phyloP scores from a whole-genome alignment of 2,329 filamentous ascomycete genomes.

The Diplodia seriata region DNA sequence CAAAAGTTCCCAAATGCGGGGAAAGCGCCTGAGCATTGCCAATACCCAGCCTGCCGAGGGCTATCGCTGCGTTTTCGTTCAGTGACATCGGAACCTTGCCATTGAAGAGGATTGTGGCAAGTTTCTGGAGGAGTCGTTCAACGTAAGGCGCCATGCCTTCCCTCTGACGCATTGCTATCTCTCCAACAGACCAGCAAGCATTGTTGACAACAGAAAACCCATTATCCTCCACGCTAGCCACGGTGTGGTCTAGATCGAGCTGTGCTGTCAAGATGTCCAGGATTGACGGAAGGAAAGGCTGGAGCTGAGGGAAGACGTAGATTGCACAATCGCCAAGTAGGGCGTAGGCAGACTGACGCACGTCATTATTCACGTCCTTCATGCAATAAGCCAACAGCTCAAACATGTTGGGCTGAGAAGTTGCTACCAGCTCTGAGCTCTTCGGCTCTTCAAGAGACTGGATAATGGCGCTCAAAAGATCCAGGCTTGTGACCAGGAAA shows the following conservation, averaged over 20 bases:
- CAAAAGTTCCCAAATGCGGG: constrained; percentile 79
- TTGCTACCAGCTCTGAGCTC: constrained; percentile 76
- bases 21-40: constrained; percentile 78
- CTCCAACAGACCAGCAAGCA: constrained; percentile 94
- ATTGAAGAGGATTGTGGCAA: constrained; percentile 84
- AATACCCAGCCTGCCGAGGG: constrained; percentile 84
- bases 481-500: constrained; percentile 92
- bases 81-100: constrained; percentile 85
- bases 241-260: constrained; percentile 74
- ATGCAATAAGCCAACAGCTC: constrained; percentile 90
- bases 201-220: constrained; percentile 96
- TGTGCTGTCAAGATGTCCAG: constrained; percentile 85
- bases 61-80: constrained; percentile 92
- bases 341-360: constrained; percentile 94
- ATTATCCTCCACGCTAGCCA: constrained; percentile 79
- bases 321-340: constrained; percentile 93
- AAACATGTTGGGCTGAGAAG: constrained; percentile 83
- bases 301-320: constrained; percentile 84
- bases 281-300: constrained; percentile 73
- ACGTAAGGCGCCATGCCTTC: constrained; percentile 77
- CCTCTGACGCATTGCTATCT: constrained; percentile 83
- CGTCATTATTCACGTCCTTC: constrained; percentile 88
- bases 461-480: constrained; percentile 90
- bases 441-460: constrained; percentile 80
- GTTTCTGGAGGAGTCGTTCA: constrained; percentile 75